Percentiles rank a stretch among this genome's conserved stretches.
These are phyloP conservation scores for Talaromyces sp. DNA, from an alignment of 2,329 filamentous ascomycete species.

Conservation along the genomic window DNA sequence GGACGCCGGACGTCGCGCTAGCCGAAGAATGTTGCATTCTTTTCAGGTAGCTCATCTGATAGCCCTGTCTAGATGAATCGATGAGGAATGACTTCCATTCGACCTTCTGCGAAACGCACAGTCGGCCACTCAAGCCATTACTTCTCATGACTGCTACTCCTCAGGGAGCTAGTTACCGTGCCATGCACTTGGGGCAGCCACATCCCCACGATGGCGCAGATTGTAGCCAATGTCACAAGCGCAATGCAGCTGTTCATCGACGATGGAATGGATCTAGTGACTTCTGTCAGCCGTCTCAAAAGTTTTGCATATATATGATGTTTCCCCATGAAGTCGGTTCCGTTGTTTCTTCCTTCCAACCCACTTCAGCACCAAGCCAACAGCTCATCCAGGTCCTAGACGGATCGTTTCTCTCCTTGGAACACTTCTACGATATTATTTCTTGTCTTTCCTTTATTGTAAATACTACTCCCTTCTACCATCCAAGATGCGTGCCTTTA, in stretches of 20 bases:
- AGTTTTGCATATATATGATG: neutral
- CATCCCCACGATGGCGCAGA: neutral
- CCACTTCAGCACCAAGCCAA: neutral
- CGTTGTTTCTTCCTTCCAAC: neutral
- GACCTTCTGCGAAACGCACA: neutral
- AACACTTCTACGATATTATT: neutral
- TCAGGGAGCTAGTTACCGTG: neutral
- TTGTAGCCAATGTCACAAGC: neutral
- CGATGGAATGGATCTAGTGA: neutral
- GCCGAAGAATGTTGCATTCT: neutral
- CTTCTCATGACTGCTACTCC: neutral
- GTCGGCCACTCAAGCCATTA: neutral
- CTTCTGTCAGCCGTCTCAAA: neutral
- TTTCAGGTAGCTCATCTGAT: neutral
- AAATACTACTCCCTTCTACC: neutral
- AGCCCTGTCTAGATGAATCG: neutral
- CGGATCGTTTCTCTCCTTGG: constrained; percentile 1
- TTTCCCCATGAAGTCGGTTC: neutral
- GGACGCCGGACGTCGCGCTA: neutral
- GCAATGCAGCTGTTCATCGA: neutral
- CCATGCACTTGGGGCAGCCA: neutral
- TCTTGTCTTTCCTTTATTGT: neutral
- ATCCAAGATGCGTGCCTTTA: neutral
- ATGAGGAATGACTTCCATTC: neutral
- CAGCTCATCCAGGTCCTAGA: neutral